Evolutionary conservation across 2,329 filamentous ascomycete genomes (phyloP).

Genomic region (Rhynchosporium graminicola): DNA sequence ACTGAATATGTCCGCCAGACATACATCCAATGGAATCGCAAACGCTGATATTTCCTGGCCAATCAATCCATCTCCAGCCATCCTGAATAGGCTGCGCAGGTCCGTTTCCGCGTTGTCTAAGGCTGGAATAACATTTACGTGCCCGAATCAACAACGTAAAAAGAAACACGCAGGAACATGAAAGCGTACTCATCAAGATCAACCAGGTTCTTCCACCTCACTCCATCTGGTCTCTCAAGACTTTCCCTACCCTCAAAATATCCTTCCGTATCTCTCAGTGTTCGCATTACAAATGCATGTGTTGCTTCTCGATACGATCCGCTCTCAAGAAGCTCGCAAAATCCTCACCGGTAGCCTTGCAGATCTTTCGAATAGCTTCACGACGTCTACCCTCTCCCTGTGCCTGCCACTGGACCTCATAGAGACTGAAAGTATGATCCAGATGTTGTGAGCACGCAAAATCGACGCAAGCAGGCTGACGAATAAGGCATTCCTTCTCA

Average conservation of each 20-base stretch:
- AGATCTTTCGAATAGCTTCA: background rate
- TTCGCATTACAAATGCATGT: background rate
- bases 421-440: background rate
- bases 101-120: slow-evolving; percentile 3
- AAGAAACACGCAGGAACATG: background rate
- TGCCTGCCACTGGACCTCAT: slow-evolving; percentile 3
- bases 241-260: background rate
- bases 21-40: slow-evolving; percentile 8
- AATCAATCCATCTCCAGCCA: slow-evolving; percentile 5
- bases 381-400: slow-evolving; percentile 7
- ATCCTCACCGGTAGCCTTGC: background rate
- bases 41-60: background rate
- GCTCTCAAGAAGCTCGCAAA: background rate
- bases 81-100: slow-evolving; percentile 3
- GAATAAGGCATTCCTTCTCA: slow-evolving; percentile 1
- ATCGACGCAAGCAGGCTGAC: background rate
- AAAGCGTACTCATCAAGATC: background rate
- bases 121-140: slow-evolving; percentile 5
- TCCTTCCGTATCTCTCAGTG: background rate
- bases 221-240: background rate
- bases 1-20: background rate
- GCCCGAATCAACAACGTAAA: background rate
- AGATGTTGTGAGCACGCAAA: background rate
- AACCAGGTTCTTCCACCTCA: background rate
- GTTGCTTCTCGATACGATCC: background rate